Evolutionary conservation across 352 stramenopile genomes (phyloP).

Genomic region (Pythium rishiriense): DNA sequence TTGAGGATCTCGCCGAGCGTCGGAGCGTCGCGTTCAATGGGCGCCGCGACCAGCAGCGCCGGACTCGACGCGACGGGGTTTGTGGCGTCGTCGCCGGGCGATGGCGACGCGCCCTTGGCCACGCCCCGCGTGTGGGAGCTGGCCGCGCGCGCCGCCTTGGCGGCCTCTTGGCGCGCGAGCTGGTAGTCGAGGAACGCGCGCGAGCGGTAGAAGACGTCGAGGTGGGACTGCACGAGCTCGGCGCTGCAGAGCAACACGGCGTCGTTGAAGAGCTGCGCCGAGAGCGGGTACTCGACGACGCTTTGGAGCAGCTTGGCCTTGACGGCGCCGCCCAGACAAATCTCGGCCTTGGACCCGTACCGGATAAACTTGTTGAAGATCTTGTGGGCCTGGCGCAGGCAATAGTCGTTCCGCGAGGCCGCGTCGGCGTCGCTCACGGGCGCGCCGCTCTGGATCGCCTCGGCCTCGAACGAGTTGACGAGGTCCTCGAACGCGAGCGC

Average conservation of each 20-base stretch:
- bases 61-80: no score
- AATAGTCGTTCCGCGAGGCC: slow-evolving; percentile 54
- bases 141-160: not conserved
- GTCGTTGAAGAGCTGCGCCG: slow-evolving; percentile 56
- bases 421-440: slow-evolving; percentile 17
- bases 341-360: slow-evolving; percentile 68
- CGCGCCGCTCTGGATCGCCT: not conserved
- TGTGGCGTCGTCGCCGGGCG: not conserved
- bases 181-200: slow-evolving; percentile 49
- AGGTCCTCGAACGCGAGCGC: slow-evolving; percentile 67
- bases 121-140: not conserved
- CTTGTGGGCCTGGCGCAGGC: slow-evolving; percentile 61
- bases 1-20: slow-evolving; percentile 43
- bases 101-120: not conserved
- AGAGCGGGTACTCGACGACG: slow-evolving; percentile 46
- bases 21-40: not conserved
- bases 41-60: not conserved
- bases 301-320: slow-evolving; percentile 50
- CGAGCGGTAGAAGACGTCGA: slow-evolving; percentile 57
- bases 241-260: slow-evolving; percentile 58
- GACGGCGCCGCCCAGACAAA: slow-evolving; percentile 44
- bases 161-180: slow-evolving; percentile 10
- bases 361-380: slow-evolving; percentile 82
- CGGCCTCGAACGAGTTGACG: slow-evolving; percentile 50
- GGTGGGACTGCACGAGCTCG: slow-evolving; percentile 60